Percentiles rank a stretch among this genome's conserved stretches.
Evolutionary conservation across 345 rosid genomes (phyloP).

Genomic region (Eucalyptus cladocalyx): DNA sequence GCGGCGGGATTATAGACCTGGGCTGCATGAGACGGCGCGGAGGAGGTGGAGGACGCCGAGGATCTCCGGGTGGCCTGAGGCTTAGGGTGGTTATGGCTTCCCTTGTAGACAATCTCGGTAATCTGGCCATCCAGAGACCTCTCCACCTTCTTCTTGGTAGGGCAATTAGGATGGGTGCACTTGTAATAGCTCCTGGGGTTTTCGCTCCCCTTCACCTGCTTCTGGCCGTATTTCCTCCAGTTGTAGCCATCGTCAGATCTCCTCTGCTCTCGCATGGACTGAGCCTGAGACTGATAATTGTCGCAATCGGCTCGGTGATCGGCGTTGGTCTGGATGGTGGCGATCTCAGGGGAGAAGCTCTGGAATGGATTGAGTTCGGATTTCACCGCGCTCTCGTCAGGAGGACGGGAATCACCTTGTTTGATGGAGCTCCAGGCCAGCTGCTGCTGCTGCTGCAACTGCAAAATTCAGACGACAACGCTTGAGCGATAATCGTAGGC

Average conservation of each 20-base stretch:
- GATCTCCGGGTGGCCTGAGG: slow-evolving; percentile 65
- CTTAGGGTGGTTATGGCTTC: slow-evolving; percentile 82
- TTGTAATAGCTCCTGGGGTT: slow-evolving; percentile 92
- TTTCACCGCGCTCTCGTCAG: slow-evolving; percentile 4
- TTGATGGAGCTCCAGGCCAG: slow-evolving; percentile 22
- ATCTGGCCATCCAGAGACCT: slow-evolving; percentile 72
- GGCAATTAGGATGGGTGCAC: slow-evolving; percentile 73
- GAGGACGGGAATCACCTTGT: slow-evolving; percentile 4
- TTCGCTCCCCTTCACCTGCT: slow-evolving; percentile 91
- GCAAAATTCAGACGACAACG: neutral
- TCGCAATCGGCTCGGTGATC: slow-evolving; percentile 17
- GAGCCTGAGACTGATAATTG: slow-evolving; percentile 21
- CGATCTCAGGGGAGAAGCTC: slow-evolving; percentile 31
- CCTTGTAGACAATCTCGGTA: slow-evolving; percentile 85
- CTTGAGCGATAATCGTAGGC: neutral
- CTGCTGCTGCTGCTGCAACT: slow-evolving; percentile 12
- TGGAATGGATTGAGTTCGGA: slow-evolving; percentile 7
- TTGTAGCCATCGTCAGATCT: slow-evolving; percentile 84
- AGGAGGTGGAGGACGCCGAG: slow-evolving; percentile 18
- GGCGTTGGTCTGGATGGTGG: slow-evolving; percentile 21
- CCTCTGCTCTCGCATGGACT: slow-evolving; percentile 36
- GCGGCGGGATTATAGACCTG: slow-evolving; percentile 7
- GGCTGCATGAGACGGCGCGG: slow-evolving; percentile 6
- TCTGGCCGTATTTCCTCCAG: slow-evolving; percentile 98
- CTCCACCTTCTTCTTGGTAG: slow-evolving; percentile 92